These are phyloP conservation scores for Russula emetica DNA, from an alignment of 768 basidiomycete genomes.

Conservation along the genomic window DNA sequence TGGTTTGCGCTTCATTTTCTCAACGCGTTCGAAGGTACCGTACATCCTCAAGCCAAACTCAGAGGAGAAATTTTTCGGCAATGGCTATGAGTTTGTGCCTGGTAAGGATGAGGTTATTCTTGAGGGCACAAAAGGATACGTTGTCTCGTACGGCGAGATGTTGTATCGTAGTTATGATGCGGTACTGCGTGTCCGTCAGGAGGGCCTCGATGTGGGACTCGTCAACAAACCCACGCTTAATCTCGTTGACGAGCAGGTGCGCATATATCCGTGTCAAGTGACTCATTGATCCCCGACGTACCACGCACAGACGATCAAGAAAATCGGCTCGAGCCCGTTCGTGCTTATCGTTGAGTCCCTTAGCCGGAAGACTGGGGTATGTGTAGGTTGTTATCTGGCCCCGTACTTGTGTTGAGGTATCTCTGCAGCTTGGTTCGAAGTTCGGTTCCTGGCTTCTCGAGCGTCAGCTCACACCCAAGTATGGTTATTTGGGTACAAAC, in stretches of 20 bases:
- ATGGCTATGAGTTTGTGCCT: conserved; percentile 71
- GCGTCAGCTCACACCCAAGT: conserved; percentile 73
- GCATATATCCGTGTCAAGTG: conserved; percentile 9
- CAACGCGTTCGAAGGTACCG: conserved; percentile 85
- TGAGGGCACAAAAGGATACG: conserved; percentile 75
- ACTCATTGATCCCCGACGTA: neutral
- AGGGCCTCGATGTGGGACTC: conserved; percentile 75
- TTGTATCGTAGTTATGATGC: conserved; percentile 81
- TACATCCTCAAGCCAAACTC: conserved; percentile 79
- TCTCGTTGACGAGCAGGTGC: conserved; percentile 74
- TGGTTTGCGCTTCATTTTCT: conserved; percentile 82
- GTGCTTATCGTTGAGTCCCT: conserved; percentile 83
- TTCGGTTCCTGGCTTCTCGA: conserved; percentile 85
- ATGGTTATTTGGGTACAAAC: conserved; percentile 73
- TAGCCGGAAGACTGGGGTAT: conserved; percentile 83
- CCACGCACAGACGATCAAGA: conserved; percentile 49
- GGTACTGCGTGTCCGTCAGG: conserved; percentile 63
- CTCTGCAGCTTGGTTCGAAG: conserved; percentile 62
- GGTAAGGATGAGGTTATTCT: conserved; percentile 80
- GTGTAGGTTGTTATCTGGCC: neutral
- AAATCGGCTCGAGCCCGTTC: conserved; percentile 70
- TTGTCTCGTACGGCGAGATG: conserved; percentile 86
- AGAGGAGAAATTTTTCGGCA: conserved; percentile 57
- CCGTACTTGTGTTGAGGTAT: neutral
- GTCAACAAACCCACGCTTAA: conserved; percentile 86